These are phyloP conservation scores for Lignosus rhinocerotis DNA, from an alignment of 1,284 basidiomycete species.

Conservation along the genomic window DNA sequence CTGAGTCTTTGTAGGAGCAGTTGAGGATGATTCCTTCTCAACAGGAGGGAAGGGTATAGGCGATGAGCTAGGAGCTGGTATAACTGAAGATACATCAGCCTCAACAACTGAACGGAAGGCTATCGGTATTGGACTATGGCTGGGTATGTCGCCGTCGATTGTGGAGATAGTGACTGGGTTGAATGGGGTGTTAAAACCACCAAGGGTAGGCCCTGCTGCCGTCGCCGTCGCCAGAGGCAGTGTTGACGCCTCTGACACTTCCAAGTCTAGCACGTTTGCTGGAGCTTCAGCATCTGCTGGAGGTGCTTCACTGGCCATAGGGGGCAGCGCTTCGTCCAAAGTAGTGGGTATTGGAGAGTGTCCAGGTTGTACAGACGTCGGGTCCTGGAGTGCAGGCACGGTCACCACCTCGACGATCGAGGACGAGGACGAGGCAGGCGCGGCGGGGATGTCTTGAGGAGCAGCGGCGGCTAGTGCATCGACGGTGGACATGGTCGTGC, in stretches of 20 bases:
- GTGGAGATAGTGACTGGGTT: too few relatives aligned
- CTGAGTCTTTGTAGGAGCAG: neutral
- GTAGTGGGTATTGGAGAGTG: too few relatives aligned
- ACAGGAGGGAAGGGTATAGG: neutral
- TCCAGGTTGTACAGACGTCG: too few relatives aligned
- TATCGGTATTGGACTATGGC: neutral
- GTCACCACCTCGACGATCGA: slow-evolving; percentile 12
- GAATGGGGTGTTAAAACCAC: too few relatives aligned
- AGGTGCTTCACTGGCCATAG: too few relatives aligned
- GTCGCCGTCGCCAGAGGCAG: too few relatives aligned
- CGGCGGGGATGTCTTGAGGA: neutral
- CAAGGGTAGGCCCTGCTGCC: too few relatives aligned
- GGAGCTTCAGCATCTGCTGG: too few relatives aligned
- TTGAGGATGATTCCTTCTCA: neutral
- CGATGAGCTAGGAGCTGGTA: neutral
- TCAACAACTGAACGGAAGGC: neutral
- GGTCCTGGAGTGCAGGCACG: neutral
- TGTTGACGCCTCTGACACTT: too few relatives aligned
- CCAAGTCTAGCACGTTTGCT: too few relatives aligned
- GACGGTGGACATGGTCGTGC: neutral
- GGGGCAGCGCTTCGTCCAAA: too few relatives aligned
- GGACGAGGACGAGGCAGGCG: neutral
- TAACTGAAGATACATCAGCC: neutral
- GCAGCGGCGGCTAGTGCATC: neutral
- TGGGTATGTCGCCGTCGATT: neutral